Evolutionary conservation across 2,329 filamentous ascomycete genomes (phyloP), one percentile per base, ranked within the genome.

Genomic region (Cercospora beticola): DNA sequence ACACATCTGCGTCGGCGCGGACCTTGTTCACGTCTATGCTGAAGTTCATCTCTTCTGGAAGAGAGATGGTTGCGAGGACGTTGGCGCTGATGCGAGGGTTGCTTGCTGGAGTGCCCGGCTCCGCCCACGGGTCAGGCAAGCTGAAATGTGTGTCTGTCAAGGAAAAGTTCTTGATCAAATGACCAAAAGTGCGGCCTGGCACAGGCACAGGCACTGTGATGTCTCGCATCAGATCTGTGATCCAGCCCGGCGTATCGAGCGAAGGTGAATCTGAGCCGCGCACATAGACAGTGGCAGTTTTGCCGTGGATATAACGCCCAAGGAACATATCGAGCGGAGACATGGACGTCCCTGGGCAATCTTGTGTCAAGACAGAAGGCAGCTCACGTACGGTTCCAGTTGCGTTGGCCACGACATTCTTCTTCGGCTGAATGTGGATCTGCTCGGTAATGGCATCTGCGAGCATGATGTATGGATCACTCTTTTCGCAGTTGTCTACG

Each of bases 11-110:
- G 64, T 87, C 86, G 2, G 94, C 93, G 64, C 89, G 87, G 59
- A 99, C 88, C 67, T 86, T 86, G 43, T 89, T 89, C 52, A 98
- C 92, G 70, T 91, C 88, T 62, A 99, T 82, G 62, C 90, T 87
- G 72, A 98, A 90, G 76, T 97, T 93, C 85, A 98, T 90, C 77
- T 97, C 91, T 54, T 92, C 86, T 0, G 95, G 95, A 36, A 98
- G 79, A 10, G 84, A 88, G 28, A 96, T 90, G 18, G 94, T 83
- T 10, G 94, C 94, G 69, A 92, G 84, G 57, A 97, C 90, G 21
- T 90, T 89, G 3, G 94, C 94, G 31, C 93, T 97, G 16, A 99
- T 89, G 65, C 87, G 89, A 9, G 94, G 93, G 65, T 90, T 87
- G 4, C 90, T 85, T 62, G 90, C 88, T 0, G 92, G 91, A 10